Percentiles rank a stretch among this genome's conserved stretches.
Conservation (phyloP, 2,329 filamentous ascomycete genomes). For the Colletotrichum australisinense region DNA sequence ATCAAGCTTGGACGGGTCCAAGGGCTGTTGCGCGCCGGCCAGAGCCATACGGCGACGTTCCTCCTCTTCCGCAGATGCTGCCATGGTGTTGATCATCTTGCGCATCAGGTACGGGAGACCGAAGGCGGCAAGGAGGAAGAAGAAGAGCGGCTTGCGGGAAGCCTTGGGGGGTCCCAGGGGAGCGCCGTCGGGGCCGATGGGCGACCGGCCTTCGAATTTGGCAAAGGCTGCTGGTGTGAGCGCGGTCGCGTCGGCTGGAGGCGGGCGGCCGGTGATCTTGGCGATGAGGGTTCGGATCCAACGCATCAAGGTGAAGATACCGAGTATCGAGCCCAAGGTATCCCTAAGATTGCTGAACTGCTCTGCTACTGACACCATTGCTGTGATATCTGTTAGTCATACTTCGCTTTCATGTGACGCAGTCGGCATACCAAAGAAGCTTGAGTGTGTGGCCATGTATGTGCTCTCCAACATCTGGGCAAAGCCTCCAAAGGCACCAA, state of each 20-base stretch:
- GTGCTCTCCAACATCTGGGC: slow-evolving; percentile 99
- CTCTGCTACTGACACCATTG: slow-evolving; percentile 98
- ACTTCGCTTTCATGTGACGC: neutral
- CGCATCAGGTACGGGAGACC: slow-evolving; percentile 97
- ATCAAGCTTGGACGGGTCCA: slow-evolving; percentile 92
- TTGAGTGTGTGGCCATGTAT: slow-evolving; percentile 99
- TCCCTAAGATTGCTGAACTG: slow-evolving; percentile 95
- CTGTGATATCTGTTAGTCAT: slow-evolving; percentile 55
- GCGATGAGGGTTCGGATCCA: slow-evolving; percentile 94
- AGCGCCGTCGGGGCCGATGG: slow-evolving; percentile 69
- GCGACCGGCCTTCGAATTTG: slow-evolving; percentile 79
- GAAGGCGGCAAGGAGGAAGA: slow-evolving; percentile 95
- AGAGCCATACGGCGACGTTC: slow-evolving; percentile 67
- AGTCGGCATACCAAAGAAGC: slow-evolving; percentile 85
- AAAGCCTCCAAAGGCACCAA: slow-evolving; percentile 96
- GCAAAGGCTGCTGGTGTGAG: slow-evolving; percentile 94
- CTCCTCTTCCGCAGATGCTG: slow-evolving; percentile 86
- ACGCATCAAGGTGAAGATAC: slow-evolving; percentile 94
- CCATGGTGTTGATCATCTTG: slow-evolving; percentile 90
- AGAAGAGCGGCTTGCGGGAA: slow-evolving; percentile 94
- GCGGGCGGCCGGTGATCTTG: slow-evolving; percentile 91
- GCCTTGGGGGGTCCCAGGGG: slow-evolving; percentile 74
- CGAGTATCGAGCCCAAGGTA: slow-evolving; percentile 91
- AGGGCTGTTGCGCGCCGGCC: slow-evolving; percentile 59
- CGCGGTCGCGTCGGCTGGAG: slow-evolving; percentile 85